Conservation (phyloP, 208 protist species). For the Perkinsela sp. region DNA sequence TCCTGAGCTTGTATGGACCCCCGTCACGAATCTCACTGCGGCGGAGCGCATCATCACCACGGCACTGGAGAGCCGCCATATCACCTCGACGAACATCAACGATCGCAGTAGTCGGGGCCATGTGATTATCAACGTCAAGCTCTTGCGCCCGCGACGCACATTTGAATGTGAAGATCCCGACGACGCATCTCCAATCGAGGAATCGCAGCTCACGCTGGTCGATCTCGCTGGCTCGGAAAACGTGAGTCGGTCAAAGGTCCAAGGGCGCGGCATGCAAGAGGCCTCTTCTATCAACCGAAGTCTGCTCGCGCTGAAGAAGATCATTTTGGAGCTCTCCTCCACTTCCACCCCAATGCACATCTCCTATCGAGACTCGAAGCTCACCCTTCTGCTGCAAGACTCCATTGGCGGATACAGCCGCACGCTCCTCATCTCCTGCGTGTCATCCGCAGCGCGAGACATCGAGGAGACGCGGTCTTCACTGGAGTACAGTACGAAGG, state of each 20-base stretch:
- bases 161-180: constrained; percentile 10
- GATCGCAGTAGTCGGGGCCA: constrained; percentile 80
- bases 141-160: constrained; percentile 23
- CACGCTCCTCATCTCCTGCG: constrained; percentile 78
- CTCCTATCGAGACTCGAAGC: constrained; percentile 72
- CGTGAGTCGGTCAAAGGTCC: constrained; percentile 62
- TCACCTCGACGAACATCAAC: constrained; percentile 78
- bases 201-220: constrained; percentile 76
- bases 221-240: constrained; percentile 79
- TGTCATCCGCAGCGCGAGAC: constrained; percentile 65
- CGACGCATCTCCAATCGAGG: constrained; percentile 48
- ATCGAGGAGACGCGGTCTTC: constrained; percentile 80
- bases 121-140: constrained; percentile 75
- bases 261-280: constrained; percentile 43
- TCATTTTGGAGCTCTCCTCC: constrained; percentile 57
- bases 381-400: constrained; percentile 75
- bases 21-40: constrained; percentile 26
- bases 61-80: constrained; percentile 34
- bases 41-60: constrained; percentile 28
- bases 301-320: constrained; percentile 67
- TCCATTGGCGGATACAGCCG: constrained; percentile 64
- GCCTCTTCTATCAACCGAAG: constrained; percentile 69
- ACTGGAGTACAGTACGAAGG: constrained; percentile 77
- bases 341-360: constrained; percentile 44
- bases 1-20: constrained; percentile 21